Base-by-base conservation (phyloP, 345 rosid species). In the Chamaenerion angustifolium region DNA sequence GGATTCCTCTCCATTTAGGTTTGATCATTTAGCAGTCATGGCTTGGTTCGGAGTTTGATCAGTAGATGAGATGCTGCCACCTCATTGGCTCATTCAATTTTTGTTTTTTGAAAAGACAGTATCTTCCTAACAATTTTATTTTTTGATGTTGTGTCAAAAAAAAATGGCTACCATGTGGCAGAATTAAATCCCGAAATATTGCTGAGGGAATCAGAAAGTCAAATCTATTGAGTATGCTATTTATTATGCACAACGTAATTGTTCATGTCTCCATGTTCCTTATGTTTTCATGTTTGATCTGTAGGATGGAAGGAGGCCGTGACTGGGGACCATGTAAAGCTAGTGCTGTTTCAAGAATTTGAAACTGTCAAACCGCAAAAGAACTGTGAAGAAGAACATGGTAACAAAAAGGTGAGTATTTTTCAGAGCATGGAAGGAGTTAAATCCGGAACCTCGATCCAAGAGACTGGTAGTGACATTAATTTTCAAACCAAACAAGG, bases 271-370 rank as follows among this genome's bases (percentile, higher is more conserved):
- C n/a, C n/a, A n/a, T n/a, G n/a, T n/a, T n/a, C n/a, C n/a, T 21
- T 8, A 8, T 27, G 40, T 49, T 27, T 13, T 17, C 18, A 6
- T 27, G 53, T 25, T 21, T 19, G 13, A 23, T 37, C 42, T 52
- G 52, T 63, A 92, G 99, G 95, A 68, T 92, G 99, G 99, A 88
- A 80, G 69, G 82, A 76, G 67, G 88, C 88, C 46, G 70, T 68
- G 25, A 71, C 78, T 8, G 69, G 58, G 3, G 77, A 82, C 51
- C 96, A 88, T 60, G 81, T 84, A 66, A 76, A 63, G 52, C 60
- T 88, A 77, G 74, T 72, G 59, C 69, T 82, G 48, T 61, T 76
- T 16, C 65, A 69, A 15, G 76, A 76, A 55, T 61, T 56, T 11
- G 76, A 76, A 37, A 45, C 64, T 56, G 52, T 46, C 27, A 61